Base-by-base conservation (phyloP, 306 rosid species). In the Cucurbita ficifolia region DNA sequence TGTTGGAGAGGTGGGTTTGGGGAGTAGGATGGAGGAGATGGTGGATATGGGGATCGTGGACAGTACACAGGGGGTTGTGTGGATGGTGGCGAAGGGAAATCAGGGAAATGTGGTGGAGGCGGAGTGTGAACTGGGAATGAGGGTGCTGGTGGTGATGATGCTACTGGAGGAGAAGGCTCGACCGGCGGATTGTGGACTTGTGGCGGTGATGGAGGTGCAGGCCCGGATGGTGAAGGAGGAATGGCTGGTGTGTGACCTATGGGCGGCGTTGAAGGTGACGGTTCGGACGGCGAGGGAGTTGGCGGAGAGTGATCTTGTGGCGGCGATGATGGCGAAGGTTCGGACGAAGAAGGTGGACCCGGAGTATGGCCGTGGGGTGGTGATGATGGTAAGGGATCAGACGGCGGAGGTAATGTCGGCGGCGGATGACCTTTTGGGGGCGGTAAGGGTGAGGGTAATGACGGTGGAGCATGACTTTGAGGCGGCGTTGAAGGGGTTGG, bases 21-120 rank as follows among this genome's bases (percentile, higher is more conserved):
- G 39, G 78, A 46, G 67, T 24, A 22, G 17, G 59, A 49, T 61
- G 78, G 78, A 59, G 78, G 49, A 9, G 50, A 10, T 74, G 83
- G 72, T 2, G 83, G 10, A 42, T 80, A 61, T 0, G 83, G 84
- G 0, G 84, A 58, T 24, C 56, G 40, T 14, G 53, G 36, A 38
- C 73, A 69, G 53, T 69, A 0, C 72, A 74, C 63, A 3, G 55
- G 68, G 45, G 57, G 68, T 21, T 24, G 68, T 16, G 76, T 13
- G 9, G 45, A 35, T 24, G 77, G 77, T 6, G 77, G 70, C 18
- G 76, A 73, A 24, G 63, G 55, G 10, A 74, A 58, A 16, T 36
- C 38, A 19, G 77, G 68, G 53, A 57, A 22, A 6, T 22, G 54
- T 7, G 61, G 76, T 5, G 68, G 76, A 22, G 76, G 61, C 22